These are phyloP conservation scores for Kodamaea lidongshanica DNA, from an alignment of 805 yeast genomes.

Conservation along the genomic window DNA sequence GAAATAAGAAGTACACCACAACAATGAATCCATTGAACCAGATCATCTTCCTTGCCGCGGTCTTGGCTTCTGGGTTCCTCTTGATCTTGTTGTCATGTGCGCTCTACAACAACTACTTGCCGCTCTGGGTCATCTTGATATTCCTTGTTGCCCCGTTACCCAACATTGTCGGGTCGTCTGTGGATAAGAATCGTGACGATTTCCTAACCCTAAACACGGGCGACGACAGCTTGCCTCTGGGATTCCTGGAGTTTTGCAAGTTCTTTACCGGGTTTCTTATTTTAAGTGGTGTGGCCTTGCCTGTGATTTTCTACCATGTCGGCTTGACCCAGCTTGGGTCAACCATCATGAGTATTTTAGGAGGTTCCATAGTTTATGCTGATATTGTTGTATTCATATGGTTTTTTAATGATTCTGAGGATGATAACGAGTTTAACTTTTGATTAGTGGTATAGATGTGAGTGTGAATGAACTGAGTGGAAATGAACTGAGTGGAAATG, in stretches of 20 bases:
- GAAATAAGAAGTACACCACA: too few relatives aligned
- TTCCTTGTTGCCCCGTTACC: slow-evolving; percentile 42
- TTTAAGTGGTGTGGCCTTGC: slow-evolving; percentile 41
- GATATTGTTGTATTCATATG: slow-evolving; percentile 40
- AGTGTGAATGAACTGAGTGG: too few relatives aligned
- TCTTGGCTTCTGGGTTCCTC: slow-evolving; percentile 40
- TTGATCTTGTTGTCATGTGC: slow-evolving; percentile 41
- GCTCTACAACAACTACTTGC: slow-evolving; percentile 36
- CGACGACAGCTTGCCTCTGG: slow-evolving; percentile 30
- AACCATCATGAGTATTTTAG: slow-evolving; percentile 38
- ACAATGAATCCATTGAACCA: slow-evolving; percentile 41
- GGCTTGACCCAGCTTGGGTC: slow-evolving; percentile 32
- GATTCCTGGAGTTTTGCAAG: slow-evolving; percentile 36
- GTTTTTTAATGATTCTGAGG: slow-evolving; percentile 42
- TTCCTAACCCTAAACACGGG: slow-evolving; percentile 40
- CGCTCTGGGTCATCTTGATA: slow-evolving; percentile 38
- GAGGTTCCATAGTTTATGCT: slow-evolving; percentile 40
- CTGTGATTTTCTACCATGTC: slow-evolving; percentile 35
- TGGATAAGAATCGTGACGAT: slow-evolving; percentile 36
- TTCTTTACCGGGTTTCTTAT: slow-evolving; percentile 35
- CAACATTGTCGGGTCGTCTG: slow-evolving; percentile 32
- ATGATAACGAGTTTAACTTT: slow-evolving; percentile 40
- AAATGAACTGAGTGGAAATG: too few relatives aligned
- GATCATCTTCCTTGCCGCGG: slow-evolving; percentile 41
- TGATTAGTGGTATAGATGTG: slow-evolving; percentile 8